phyloP scores from a whole-genome alignment of 163 green algal species.

The Scenedesmus sp. region DNA sequence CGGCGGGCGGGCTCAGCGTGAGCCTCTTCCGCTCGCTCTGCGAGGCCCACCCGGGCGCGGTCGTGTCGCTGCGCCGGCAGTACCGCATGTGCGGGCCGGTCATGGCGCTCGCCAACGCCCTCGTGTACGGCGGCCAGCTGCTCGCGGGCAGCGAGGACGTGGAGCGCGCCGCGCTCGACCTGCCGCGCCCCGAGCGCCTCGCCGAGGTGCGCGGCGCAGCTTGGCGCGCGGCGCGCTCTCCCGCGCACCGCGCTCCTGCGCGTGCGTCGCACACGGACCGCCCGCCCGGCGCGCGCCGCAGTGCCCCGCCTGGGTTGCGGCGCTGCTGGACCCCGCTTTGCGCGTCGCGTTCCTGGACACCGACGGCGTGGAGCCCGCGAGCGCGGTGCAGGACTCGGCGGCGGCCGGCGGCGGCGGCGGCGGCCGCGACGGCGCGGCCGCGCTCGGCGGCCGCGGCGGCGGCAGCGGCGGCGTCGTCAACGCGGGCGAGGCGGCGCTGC shows the following conservation, averaged over 20 bases:
- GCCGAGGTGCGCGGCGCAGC: conserved; percentile 2
- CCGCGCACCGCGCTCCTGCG: neutral
- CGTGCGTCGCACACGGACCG: neutral
- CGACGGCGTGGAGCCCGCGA: conserved; percentile 33
- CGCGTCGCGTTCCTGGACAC: conserved; percentile 88
- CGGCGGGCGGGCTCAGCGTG: conserved; percentile 66
- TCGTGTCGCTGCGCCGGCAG: conserved; percentile 83
- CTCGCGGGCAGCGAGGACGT: conserved; percentile 66
- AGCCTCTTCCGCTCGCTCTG: conserved; percentile 88
- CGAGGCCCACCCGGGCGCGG: conserved; percentile 82
- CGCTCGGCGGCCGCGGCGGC: neutral
- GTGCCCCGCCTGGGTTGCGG: conserved; percentile 43
- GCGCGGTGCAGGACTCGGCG: neutral
- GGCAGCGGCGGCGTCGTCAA: conserved; percentile 55
- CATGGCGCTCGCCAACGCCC: conserved; percentile 83
- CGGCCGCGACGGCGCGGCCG: neutral
- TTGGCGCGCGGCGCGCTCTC: neutral
- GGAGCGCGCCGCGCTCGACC: conserved; percentile 51
- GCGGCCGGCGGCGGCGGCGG: neutral
- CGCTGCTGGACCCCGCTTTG: conserved; percentile 59
- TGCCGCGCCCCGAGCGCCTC: conserved; percentile 40
- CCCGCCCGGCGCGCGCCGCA: neutral
- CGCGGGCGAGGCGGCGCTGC: conserved; percentile 66
- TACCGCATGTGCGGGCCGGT: conserved; percentile 95
- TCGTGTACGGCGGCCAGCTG: conserved; percentile 88